Evolutionary conservation across 1,284 basidiomycete genomes (phyloP).

Genomic region (Neonothopanus nambi): DNA sequence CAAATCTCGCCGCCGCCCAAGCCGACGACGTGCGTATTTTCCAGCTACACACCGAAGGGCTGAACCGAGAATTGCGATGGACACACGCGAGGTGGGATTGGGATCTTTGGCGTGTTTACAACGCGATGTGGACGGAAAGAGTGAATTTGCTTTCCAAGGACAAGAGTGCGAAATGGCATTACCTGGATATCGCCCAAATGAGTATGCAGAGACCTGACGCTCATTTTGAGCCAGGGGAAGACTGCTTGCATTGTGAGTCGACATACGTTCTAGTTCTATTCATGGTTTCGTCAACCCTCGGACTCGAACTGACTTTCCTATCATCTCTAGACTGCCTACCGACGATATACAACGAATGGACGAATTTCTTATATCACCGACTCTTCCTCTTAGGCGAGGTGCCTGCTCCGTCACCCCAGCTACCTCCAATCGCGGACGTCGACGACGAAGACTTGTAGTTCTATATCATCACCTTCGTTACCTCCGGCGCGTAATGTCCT

Average conservation of each 20-base stretch:
- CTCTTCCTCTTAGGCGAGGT: too few relatives aligned
- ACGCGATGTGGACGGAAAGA: neutral
- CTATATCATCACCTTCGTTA: too few relatives aligned
- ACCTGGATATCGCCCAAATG: constrained; percentile 11
- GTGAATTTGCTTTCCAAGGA: constrained; percentile 1
- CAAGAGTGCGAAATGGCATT: constrained; percentile 10
- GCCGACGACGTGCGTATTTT: constrained; percentile 1
- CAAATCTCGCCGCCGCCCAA: neutral
- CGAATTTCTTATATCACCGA: constrained; percentile 7
- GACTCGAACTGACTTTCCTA: too few relatives aligned
- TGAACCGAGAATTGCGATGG: neutral
- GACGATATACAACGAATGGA: constrained; percentile 11
- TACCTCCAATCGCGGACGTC: too few relatives aligned
- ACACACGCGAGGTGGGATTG: constrained; percentile 11
- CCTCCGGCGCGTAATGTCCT: too few relatives aligned
- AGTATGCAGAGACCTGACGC: constrained; percentile 12
- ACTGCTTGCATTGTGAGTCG: constrained; percentile 13
- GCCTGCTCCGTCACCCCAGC: too few relatives aligned
- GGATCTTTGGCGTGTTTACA: constrained; percentile 9
- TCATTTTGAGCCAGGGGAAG: constrained; percentile 9
- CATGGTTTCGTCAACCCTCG: neutral
- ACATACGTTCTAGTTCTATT: too few relatives aligned
- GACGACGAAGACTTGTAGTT: too few relatives aligned
- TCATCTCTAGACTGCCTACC: constrained; percentile 8
- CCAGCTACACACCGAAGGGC: neutral